These are phyloP conservation scores for Aureobasidium mangrovei DNA, from an alignment of 2,329 filamentous ascomycete genomes.

Conservation along the genomic window DNA sequence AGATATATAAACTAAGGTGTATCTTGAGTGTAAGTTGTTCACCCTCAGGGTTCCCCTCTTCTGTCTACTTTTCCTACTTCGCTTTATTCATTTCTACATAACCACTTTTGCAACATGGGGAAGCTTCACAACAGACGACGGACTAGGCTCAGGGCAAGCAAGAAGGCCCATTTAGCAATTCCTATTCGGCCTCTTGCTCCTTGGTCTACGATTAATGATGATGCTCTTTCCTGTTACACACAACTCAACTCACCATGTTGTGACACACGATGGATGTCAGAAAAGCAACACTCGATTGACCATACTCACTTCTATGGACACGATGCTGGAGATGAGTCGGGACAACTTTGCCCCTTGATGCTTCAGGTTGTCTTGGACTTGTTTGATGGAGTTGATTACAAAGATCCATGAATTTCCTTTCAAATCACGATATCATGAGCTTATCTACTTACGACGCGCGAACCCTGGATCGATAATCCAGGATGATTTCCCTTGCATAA, in stretches of 20 bases:
- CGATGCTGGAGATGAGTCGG: slow-evolving; percentile 33
- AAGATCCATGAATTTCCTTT: slow-evolving; percentile 27
- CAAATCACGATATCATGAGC: neutral
- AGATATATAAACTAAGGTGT: neutral
- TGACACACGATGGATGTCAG: neutral
- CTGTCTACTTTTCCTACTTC: neutral
- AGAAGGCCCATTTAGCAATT: neutral
- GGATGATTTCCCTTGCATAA: too few species aligned
- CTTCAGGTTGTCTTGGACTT: slow-evolving; percentile 37
- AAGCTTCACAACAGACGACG: slow-evolving; percentile 38
- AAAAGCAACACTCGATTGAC: slow-evolving; percentile 14
- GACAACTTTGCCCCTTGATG: slow-evolving; percentile 34
- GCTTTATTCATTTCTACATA: neutral
- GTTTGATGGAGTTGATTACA: slow-evolving; percentile 36
- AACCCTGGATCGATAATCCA: too few species aligned
- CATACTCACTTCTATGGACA: slow-evolving; percentile 35
- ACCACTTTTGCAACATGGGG: slow-evolving; percentile 25
- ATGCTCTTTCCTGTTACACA: neutral
- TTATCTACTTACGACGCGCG: too few species aligned
- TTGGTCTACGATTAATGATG: neutral
- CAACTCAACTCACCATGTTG: neutral
- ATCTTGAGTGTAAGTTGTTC: neutral
- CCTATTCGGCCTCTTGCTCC: neutral
- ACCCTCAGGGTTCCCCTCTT: neutral
- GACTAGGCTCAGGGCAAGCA: slow-evolving; percentile 31